phyloP scores from a whole-genome alignment of 305 asterid species.

The Fraxinus baroniana region DNA sequence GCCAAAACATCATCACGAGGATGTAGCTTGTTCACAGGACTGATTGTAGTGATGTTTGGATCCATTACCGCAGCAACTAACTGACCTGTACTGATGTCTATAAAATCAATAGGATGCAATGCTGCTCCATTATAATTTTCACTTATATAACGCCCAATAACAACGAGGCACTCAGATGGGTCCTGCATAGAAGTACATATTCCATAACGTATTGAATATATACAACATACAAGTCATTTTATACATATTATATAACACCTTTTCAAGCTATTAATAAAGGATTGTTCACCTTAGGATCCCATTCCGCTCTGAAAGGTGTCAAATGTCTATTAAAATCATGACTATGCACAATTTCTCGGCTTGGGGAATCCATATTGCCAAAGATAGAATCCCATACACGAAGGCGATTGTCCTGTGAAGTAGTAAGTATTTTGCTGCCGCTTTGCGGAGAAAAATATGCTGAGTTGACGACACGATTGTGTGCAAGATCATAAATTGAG shows the following conservation, averaged over 20 bases:
- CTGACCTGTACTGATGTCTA: slow-evolving; percentile 80
- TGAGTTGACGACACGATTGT: slow-evolving; percentile 90
- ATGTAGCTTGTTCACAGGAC: slow-evolving; percentile 90
- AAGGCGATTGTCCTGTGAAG: slow-evolving; percentile 87
- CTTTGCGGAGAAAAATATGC: slow-evolving; percentile 90
- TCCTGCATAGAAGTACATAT: slow-evolving; percentile 52
- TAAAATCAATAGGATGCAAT: slow-evolving; percentile 91
- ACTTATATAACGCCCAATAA: slow-evolving; percentile 93
- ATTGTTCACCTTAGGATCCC: slow-evolving; percentile 86
- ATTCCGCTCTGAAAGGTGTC: slow-evolving; percentile 93
- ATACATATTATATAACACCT: not conserved
- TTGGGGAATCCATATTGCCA: slow-evolving; percentile 79
- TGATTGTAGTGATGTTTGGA: slow-evolving; percentile 90
- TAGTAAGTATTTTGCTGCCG: slow-evolving; percentile 93
- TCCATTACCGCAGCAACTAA: slow-evolving; percentile 89
- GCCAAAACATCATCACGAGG: slow-evolving; percentile 93
- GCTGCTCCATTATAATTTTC: slow-evolving; percentile 91
- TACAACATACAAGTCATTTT: slow-evolving; percentile 4
- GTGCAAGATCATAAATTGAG: slow-evolving; percentile 68
- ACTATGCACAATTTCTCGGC: slow-evolving; percentile 96
- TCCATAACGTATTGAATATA: slow-evolving; percentile 5
- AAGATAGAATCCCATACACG: slow-evolving; percentile 75
- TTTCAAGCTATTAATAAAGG: slow-evolving; percentile 15
- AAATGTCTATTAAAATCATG: slow-evolving; percentile 93
- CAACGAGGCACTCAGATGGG: slow-evolving; percentile 77